phyloP scores from a whole-genome alignment of 202 grass and related monocot genomes.

The Elaeis oleifera region DNA sequence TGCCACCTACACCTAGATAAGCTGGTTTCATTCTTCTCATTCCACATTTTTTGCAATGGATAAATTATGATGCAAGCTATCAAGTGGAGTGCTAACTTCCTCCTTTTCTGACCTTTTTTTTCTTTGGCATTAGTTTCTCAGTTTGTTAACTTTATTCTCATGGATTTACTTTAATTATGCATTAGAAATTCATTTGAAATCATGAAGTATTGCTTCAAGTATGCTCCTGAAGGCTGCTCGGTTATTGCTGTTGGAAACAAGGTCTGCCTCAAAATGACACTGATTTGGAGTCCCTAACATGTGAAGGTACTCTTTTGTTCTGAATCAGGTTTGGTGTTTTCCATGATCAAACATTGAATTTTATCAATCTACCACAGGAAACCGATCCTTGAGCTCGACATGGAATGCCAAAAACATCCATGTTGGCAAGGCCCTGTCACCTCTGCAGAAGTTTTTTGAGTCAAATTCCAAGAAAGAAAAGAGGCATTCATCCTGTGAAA shows the following conservation, averaged over 20 bases:
- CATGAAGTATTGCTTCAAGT: constrained; percentile 57
- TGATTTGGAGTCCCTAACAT: constrained; percentile 23
- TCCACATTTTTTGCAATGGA: too few species aligned
- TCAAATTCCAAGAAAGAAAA: constrained; percentile 43
- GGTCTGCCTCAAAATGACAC: constrained; percentile 20
- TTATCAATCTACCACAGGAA: constrained; percentile 17
- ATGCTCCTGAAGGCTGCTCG: constrained; percentile 63
- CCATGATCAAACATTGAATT: too few species aligned
- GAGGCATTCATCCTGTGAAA: constrained; percentile 28
- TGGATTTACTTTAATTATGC: neutral
- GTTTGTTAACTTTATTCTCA: too few species aligned
- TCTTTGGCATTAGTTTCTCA: neutral
- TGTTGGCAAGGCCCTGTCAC: constrained; percentile 21
- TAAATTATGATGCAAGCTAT: too few species aligned
- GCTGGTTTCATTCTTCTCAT: too few species aligned
- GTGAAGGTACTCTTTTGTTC: constrained; percentile 39
- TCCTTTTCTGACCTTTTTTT: neutral
- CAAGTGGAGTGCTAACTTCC: neutral
- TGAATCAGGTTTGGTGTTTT: neutral
- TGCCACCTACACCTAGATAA: too few species aligned
- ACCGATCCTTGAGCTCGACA: constrained; percentile 43
- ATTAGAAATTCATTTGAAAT: constrained; percentile 63
- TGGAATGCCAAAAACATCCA: constrained; percentile 36
- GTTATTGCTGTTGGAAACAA: constrained; percentile 53
- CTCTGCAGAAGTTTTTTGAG: constrained; percentile 56